phyloP scores from a whole-genome alignment of 2,329 filamentous ascomycete species.

The Claviceps sp. region DNA sequence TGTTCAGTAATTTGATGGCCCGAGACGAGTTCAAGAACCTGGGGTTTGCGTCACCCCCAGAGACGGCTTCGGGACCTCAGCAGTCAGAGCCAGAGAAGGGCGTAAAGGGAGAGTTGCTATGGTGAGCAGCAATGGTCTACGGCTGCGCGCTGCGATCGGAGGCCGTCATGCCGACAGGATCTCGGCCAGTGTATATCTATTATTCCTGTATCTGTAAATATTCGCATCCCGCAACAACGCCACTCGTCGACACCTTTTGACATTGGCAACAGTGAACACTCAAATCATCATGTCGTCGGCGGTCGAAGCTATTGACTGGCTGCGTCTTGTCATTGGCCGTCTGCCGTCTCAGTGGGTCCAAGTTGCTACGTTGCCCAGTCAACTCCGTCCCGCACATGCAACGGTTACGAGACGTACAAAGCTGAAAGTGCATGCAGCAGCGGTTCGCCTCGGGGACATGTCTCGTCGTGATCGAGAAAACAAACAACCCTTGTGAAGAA shows the following conservation, averaged over 20 bases:
- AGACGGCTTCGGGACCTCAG: conserved; percentile 3
- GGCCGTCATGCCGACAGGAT: not conserved
- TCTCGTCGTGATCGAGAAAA: not conserved
- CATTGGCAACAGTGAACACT: no score
- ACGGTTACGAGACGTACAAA: conserved; percentile 8
- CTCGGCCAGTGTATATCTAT: not conserved
- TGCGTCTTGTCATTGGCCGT: not conserved
- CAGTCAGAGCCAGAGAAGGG: conserved; percentile 17
- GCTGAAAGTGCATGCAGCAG: conserved; percentile 2
- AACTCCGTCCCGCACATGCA: conserved; percentile 6
- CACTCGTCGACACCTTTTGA: not conserved
- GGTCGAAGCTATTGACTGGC: not conserved
- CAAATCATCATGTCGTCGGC: no score
- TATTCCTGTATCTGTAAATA: not conserved
- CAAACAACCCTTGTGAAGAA: conserved; percentile 3
- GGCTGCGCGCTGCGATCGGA: not conserved
- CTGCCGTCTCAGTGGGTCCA: not conserved
- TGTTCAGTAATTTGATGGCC: conserved; percentile 76
- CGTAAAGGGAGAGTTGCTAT: conserved; percentile 24
- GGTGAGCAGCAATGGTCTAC: conserved; percentile 12
- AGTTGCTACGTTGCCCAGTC: conserved; percentile 11
- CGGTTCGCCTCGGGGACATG: not conserved
- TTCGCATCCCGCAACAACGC: not conserved
- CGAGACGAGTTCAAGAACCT: conserved; percentile 91
- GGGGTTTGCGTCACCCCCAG: conserved; percentile 44